Evolutionary conservation across 352 stramenopile species (phyloP), one percentile per base, ranked within the genome.

Genomic region (Phytophthora chlamydospora): DNA sequence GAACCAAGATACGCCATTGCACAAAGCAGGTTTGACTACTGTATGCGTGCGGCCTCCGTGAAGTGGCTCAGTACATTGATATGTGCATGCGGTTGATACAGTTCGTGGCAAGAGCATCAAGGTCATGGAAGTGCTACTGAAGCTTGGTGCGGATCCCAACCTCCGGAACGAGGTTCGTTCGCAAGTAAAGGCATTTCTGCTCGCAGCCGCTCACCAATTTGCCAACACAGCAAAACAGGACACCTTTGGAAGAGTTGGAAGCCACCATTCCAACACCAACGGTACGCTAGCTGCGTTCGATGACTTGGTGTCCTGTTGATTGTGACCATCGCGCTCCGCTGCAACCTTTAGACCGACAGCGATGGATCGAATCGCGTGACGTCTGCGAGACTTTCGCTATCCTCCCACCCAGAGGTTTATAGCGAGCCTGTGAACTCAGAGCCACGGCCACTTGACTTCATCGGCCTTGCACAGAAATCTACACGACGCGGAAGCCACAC

Each of bases 1-100:
- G 62, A 85, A 83, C 61, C 80, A 80, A 46, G 82, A 91, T 58
- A 93, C 84, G 10, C 82, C 84, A 16, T 63, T 93, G 47, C 84
- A 91, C 50, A 93, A 93, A 85, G 84, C 84, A 65, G 81, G 81
- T 91, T 48, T 43, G 31, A 17, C 11, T 17, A 16, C 3, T 31
- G 13, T 34, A 13, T 32, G 1, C 33, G 47, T 42, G 19, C 27
- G 6, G 27, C 27, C 27, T 31, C 27, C 4, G 6, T 31, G 27
- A 5, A 31, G 27, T 31, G 27, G 27, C 27, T 31, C 27, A 31
- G 27, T 31, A 31, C 0, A 14, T 59, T 16, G 27, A 32, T n/a
- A 46, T 39, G 42, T 36, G 21, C 38, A 40, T 57, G 24, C 21
- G 12, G 8, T 11, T 39, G 24, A 27, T 32, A 33, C 38, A 81